Conservation (phyloP, 495 filamentous ascomycete species). For the Xylaria castorea region DNA sequence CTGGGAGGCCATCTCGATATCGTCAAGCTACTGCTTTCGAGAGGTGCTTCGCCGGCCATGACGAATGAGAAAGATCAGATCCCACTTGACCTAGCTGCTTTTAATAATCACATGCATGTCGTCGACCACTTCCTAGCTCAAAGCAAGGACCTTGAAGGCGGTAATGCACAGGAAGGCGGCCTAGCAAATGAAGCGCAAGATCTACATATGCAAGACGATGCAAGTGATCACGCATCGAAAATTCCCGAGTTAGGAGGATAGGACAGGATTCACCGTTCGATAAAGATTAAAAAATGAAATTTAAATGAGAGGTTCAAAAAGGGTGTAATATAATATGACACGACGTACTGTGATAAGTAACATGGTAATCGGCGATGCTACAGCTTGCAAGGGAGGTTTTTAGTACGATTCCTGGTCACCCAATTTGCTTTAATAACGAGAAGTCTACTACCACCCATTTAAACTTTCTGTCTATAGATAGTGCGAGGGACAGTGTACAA, state of each 20-base stretch:
- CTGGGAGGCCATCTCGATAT: slow-evolving; percentile 83
- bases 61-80: slow-evolving; percentile 85
- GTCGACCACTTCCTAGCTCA: slow-evolving; percentile 69
- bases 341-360: not conserved
- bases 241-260: slow-evolving; percentile 14
- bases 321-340: not conserved
- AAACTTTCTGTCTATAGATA: not conserved
- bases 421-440: not conserved
- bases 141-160: slow-evolving; percentile 61
- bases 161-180: slow-evolving; percentile 47
- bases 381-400: not conserved
- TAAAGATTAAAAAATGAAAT: not conserved
- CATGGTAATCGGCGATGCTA: not conserved
- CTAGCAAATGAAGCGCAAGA: slow-evolving; percentile 36
- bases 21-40: slow-evolving; percentile 74
- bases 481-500: not conserved
- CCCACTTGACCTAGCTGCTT: slow-evolving; percentile 83
- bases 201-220: slow-evolving; percentile 38
- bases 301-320: not conserved
- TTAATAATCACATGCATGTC: slow-evolving; percentile 70
- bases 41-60: slow-evolving; percentile 73
- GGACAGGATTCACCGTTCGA: not conserved
- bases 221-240: slow-evolving; percentile 28
- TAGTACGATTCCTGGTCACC: not conserved
- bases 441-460: not conserved